Percentiles rank a stretch among this genome's conserved stretches.
Evolutionary conservation across 768 basidiomycete genomes (phyloP).

Genomic region (Chalciporus sphaerocephalus): DNA sequence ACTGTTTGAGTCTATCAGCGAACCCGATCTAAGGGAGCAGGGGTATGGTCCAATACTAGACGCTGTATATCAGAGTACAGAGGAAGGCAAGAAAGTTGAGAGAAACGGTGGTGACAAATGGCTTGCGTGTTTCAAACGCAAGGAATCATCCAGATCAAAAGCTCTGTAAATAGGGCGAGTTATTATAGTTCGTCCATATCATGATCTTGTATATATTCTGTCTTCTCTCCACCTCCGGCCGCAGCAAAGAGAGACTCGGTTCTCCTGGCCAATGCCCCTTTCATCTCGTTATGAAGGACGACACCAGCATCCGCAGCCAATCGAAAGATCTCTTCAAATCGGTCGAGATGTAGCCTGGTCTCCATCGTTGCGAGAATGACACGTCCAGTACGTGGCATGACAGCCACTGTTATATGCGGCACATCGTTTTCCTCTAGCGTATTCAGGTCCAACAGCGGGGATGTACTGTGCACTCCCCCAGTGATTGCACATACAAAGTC

Average conservation of each 20-base stretch:
- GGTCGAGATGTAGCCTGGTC: conserved; percentile 86
- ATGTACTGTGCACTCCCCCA: conserved; percentile 78
- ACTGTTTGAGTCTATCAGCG: conserved; percentile 75
- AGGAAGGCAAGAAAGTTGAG: conserved; percentile 96
- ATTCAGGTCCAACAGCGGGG: conserved; percentile 83
- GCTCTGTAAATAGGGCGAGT: conserved; percentile 10
- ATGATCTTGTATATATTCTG: conserved; percentile 30
- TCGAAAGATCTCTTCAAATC: conserved; percentile 85
- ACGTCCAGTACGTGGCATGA: conserved; percentile 81
- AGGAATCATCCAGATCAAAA: conserved; percentile 26
- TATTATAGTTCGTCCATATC: conserved; percentile 37
- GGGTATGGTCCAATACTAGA: conserved; percentile 78
- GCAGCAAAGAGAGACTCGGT: conserved; percentile 60
- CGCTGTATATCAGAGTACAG: conserved; percentile 79
- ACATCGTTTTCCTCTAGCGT: conserved; percentile 87
- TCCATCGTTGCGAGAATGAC: conserved; percentile 91
- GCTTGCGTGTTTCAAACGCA: conserved; percentile 84
- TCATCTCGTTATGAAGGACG: conserved; percentile 84
- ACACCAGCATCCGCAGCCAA: conserved; percentile 74
- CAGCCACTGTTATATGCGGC: conserved; percentile 83
- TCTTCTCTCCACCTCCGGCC: conserved; percentile 48
- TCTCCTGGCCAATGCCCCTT: conserved; percentile 56
- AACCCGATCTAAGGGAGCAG: conserved; percentile 67
- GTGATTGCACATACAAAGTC: conserved; percentile 92
- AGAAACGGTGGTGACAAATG: conserved; percentile 88